Percentiles rank a stretch among this genome's conserved stretches.
phyloP scores from a whole-genome alignment of 352 stramenopile genomes.

The Blastocystis sp. region DNA sequence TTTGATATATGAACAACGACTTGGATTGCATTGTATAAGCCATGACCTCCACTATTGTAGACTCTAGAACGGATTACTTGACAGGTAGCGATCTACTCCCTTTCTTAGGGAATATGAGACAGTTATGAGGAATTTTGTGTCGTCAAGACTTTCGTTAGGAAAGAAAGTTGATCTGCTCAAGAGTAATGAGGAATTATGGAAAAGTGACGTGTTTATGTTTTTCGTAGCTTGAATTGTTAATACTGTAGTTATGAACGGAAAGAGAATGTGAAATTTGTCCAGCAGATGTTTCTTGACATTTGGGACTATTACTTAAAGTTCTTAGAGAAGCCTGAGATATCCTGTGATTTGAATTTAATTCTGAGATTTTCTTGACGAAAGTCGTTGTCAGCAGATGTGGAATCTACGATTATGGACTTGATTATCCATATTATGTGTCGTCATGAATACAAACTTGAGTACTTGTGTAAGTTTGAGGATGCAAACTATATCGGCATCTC shows the following conservation, averaged over 20 bases:
- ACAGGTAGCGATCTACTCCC: constrained; percentile 22
- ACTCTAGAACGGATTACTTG: not conserved
- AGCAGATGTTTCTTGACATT: constrained; percentile 49
- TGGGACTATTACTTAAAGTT: constrained; percentile 24
- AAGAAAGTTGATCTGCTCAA: constrained; percentile 51
- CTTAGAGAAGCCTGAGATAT: constrained; percentile 58
- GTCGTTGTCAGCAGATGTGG: constrained; percentile 41
- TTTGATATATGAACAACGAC: not conserved
- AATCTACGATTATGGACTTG: constrained; percentile 29
- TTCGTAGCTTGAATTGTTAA: not conserved
- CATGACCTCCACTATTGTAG: constrained; percentile 26
- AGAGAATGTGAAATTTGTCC: constrained; percentile 52
- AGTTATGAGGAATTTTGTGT: constrained; percentile 51
- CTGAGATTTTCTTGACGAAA: not conserved
- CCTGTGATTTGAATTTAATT: not conserved
- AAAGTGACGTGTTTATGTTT: constrained; percentile 36
- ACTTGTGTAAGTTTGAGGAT: constrained; percentile 51
- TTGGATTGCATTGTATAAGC: not conserved
- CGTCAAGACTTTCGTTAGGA: constrained; percentile 26
- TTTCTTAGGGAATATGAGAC: constrained; percentile 45
- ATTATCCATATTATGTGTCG: constrained; percentile 49
- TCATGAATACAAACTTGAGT: constrained; percentile 60
- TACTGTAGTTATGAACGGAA: constrained; percentile 17
- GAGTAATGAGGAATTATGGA: constrained; percentile 44
- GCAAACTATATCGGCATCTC: constrained; percentile 40